Percentiles rank a stretch among this genome's conserved stretches.
Conservation (phyloP, 2,329 filamentous ascomycete genomes). For the Endoconidiophora laricicola region DNA sequence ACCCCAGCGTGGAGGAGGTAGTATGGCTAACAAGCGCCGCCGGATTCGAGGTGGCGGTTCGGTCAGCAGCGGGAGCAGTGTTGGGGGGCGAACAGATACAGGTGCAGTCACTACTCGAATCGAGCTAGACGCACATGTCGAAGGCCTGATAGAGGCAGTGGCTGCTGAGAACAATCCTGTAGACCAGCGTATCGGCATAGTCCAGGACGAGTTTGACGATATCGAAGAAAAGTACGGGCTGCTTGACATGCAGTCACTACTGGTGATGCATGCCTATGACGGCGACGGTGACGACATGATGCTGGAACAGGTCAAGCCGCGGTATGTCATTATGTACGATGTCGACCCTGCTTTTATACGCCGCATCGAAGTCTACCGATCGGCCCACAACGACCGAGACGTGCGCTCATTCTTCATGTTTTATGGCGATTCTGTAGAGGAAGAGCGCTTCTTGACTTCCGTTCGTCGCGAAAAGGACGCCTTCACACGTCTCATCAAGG, state of each 20-base stretch:
- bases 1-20: slow-evolving; percentile 23
- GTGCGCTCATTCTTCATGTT: slow-evolving; percentile 95
- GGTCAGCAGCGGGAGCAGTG: slow-evolving; percentile 26
- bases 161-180: slow-evolving; percentile 31
- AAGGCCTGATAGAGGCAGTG: background rate
- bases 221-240: slow-evolving; percentile 88
- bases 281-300: slow-evolving; percentile 92
- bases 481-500: slow-evolving; percentile 86
- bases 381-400: slow-evolving; percentile 76
- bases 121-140: background rate
- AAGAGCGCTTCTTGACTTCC: slow-evolving; percentile 77
- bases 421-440: slow-evolving; percentile 86
- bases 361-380: slow-evolving; percentile 86
- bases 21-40: slow-evolving; percentile 57
- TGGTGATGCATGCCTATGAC: slow-evolving; percentile 85
- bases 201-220: slow-evolving; percentile 63
- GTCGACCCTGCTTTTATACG: slow-evolving; percentile 89
- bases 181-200: slow-evolving; percentile 58
- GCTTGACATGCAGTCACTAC: slow-evolving; percentile 76
- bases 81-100: slow-evolving; percentile 41
- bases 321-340: slow-evolving; percentile 98
- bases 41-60: slow-evolving; percentile 65
- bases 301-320: slow-evolving; percentile 83
- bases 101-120: background rate
- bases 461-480: slow-evolving; percentile 93